Evolutionary conservation across 352 stramenopile species (phyloP).

Genomic region (Globisporangium camurandrum): DNA sequence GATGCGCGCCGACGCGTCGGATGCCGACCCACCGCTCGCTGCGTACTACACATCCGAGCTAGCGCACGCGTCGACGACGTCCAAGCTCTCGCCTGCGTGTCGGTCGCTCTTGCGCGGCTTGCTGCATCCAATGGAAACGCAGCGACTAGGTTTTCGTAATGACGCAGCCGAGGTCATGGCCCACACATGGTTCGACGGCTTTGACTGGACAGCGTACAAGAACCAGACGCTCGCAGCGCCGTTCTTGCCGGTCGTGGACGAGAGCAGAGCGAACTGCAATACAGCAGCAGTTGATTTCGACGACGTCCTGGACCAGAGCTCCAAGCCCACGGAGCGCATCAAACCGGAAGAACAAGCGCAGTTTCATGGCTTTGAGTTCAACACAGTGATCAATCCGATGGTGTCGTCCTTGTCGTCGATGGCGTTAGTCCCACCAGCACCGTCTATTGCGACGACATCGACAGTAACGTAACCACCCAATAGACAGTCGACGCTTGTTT

Average conservation of each 20-base stretch:
- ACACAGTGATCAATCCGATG: constrained; percentile 17
- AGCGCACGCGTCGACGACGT: constrained; percentile 18
- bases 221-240: constrained; percentile 24
- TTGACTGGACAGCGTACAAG: constrained; percentile 48
- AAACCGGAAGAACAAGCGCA: constrained; percentile 36
- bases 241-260: constrained; percentile 44
- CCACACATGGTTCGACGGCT: constrained; percentile 46
- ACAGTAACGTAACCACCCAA: background rate
- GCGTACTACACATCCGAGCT: constrained; percentile 52
- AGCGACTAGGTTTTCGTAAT: constrained; percentile 32
- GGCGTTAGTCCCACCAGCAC: too few relatives aligned
- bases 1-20: constrained; percentile 18
- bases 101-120: constrained; percentile 40
- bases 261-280: constrained; percentile 57
- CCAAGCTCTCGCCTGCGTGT: constrained; percentile 19
- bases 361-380: constrained; percentile 56
- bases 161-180: constrained; percentile 33
- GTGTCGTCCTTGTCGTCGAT: too few relatives aligned
- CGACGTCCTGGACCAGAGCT: constrained; percentile 47
- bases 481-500: too few relatives aligned
- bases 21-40: constrained; percentile 19
- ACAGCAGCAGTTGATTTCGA: constrained; percentile 57
- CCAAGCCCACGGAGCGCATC: constrained; percentile 17
- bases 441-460: constrained; percentile 76
- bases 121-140: constrained; percentile 35